phyloP scores from a whole-genome alignment of 257 asterid genomes.

The Jacaranda mimosifolia region DNA sequence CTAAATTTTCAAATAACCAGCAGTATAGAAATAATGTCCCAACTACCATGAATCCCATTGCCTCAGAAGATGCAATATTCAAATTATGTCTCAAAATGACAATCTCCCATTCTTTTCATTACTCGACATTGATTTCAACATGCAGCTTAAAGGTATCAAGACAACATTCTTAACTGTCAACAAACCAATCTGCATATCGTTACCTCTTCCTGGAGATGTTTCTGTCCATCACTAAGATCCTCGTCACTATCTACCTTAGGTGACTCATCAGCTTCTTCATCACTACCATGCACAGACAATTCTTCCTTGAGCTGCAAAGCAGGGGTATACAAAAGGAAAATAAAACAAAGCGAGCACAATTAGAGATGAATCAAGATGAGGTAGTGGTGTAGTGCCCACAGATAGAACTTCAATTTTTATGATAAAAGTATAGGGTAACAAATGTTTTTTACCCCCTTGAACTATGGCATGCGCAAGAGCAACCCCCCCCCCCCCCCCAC shows the following conservation, averaged over 20 bases:
- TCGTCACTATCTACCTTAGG: constrained; percentile 85
- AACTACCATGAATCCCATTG: not conserved
- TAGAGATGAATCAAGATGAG: not conserved
- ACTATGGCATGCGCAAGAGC: not conserved
- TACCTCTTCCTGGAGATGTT: constrained; percentile 77
- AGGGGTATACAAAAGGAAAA: constrained; percentile 1
- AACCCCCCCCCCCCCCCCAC: too few species aligned
- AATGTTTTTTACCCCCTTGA: not conserved
- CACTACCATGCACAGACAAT: constrained; percentile 83
- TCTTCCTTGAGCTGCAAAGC: constrained; percentile 80
- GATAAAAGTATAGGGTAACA: not conserved
- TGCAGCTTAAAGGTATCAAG: not conserved
- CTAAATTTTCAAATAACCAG: not conserved
- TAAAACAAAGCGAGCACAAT: not conserved
- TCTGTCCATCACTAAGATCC: constrained; percentile 68
- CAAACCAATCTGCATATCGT: not conserved
- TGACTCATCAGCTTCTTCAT: constrained; percentile 80
- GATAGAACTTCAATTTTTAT: not conserved
- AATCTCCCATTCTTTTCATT: not conserved
- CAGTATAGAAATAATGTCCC: not conserved
- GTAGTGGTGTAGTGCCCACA: not conserved
- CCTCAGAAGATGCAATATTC: not conserved
- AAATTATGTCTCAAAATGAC: not conserved
- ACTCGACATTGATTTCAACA: not conserved
- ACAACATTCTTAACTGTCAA: not conserved